Base-by-base conservation (phyloP, 805 yeast species). In the Kodamaea restingae region DNA sequence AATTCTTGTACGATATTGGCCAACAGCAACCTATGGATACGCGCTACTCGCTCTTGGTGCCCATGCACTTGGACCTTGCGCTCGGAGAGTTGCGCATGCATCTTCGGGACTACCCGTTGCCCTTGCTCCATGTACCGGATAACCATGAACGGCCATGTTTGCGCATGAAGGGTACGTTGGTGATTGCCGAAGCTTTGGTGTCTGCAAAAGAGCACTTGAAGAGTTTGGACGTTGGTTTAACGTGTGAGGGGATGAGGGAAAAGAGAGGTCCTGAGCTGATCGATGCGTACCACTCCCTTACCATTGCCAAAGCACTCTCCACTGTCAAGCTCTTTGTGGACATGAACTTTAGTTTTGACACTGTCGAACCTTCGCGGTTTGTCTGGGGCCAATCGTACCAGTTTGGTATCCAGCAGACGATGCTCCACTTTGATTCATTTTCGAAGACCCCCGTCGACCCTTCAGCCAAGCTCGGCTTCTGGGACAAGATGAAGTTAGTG, bases 401-500 rank as follows among this genome's bases (percentile, higher is more conserved):
- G 49, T 88, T 95, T 12, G 90, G 88, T 1, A 74, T 90, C 21
- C 88, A 87, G 47, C 90, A 87, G 47, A 70, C 81, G 2, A 83
- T 85, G 80, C 64, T 79, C 40, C 82, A 78, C 40, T 73, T 90
- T 43, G 95, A 88, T 50, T 80, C 82, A 32, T 86, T 90, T 54
- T 80, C 95, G 1, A 90, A 91, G 56, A 95, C 96, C 0, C 95
- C 95, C 0, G 63, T 84, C 11, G 98, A 90, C 56, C 90, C 90
- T 0, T 86, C 96, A 2, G 74, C 78, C 3, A 84, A 83, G 49
- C 63, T 88, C 10, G 98, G 98, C 0, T 81, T 88, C 49, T 90
- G 98, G 98, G 98, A 90, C 60, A 91, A 88, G 56, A 60, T 88
- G 18, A 65, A 96, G 36, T 71, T 80, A 20, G 69, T 83, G 11